A percentile compares a stretch with the other conserved stretches of the same genome.
phyloP scores from a whole-genome alignment of 208 protist species.

The Crithidia bombi region DNA sequence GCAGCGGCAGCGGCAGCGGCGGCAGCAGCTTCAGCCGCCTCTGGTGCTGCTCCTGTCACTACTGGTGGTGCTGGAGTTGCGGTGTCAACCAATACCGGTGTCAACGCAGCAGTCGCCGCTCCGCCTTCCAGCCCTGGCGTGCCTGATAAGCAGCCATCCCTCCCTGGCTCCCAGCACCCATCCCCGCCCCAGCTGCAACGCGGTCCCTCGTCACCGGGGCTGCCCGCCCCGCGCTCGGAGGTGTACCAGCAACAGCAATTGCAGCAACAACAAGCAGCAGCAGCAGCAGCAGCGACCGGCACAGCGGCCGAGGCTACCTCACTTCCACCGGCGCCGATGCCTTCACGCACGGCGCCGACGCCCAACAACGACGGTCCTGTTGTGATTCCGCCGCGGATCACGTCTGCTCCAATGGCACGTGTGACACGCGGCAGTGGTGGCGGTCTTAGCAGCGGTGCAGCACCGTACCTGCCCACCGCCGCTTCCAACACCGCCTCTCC shows the following conservation, averaged over 20 bases:
- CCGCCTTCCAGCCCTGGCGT: background rate
- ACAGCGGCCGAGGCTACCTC: constrained; percentile 3
- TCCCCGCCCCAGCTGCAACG: constrained; percentile 14
- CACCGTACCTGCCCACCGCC: constrained; percentile 14
- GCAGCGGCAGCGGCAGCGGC: constrained; percentile 23
- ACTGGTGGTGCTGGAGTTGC: constrained; percentile 3
- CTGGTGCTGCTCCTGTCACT: background rate
- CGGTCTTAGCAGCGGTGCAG: background rate
- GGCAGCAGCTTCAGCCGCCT: background rate
- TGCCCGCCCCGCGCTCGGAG: constrained; percentile 33
- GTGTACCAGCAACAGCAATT: constrained; percentile 15
- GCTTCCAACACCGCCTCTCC: constrained; percentile 8
- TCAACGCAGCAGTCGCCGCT: background rate
- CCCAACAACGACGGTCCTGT: constrained; percentile 9
- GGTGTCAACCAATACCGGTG: constrained; percentile 12
- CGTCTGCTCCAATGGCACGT: constrained; percentile 36
- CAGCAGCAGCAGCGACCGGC: constrained; percentile 15
- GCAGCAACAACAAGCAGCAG: constrained; percentile 12
- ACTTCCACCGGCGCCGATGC: background rate
- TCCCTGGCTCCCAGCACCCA: background rate
- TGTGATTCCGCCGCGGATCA: constrained; percentile 32
- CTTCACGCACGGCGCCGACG: background rate
- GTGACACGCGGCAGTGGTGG: background rate
- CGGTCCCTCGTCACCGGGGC: constrained; percentile 18
- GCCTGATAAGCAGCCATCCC: background rate